Evolutionary conservation across 768 basidiomycete genomes (phyloP), one percentile per base, ranked within the genome.

Genomic region (Lactarius evosmus): DNA sequence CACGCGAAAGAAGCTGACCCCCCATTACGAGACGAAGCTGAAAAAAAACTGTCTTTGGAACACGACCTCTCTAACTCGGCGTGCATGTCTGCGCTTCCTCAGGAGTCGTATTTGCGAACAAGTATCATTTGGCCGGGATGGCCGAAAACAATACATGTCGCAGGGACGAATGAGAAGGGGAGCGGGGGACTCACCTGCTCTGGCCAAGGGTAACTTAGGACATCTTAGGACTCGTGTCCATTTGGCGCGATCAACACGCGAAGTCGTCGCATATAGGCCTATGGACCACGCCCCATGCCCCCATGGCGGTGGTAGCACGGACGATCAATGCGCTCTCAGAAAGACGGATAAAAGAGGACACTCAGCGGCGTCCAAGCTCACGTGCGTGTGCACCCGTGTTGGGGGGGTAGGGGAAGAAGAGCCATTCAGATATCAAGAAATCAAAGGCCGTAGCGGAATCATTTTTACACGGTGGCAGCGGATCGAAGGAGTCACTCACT

Each of bases 371-470:
- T 65, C 54, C 36, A 52, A 12, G 59, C 55, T 65, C 59, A 61
- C 40, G 46, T 36, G 60, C 49, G 40, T 14, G 30, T 14, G 50
- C 38, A 50, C 55, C 29, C 36, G 46, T 38, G 44, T 30, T 7
- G n/a, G 52, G n/a, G 49, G 32, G 62, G 52, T 55, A 60, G 36
- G 14, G 57, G 55, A 52, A 56, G 64, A 65, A 61, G 55, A 65
- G 59, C 55, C 49, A 61, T 61, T 65, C 64, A 65, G 64, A 65
- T 65, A 65, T 65, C 64, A 65, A 65, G 34, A 64, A 36, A 56
- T 56, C 4, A 60, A 61, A 61, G 22, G 59, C 55, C 29, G 59
- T 65, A 65, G 40, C 49, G 55, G 55, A 65, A 65, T 65, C 64
- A 65, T 65, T 61, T 65, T 56, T 65, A 65, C 64, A 65, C 40